Evolutionary conservation across 148 eudicot genomes (phyloP), one percentile per base, ranked within the genome.

Genomic region (Cornus florida): DNA sequence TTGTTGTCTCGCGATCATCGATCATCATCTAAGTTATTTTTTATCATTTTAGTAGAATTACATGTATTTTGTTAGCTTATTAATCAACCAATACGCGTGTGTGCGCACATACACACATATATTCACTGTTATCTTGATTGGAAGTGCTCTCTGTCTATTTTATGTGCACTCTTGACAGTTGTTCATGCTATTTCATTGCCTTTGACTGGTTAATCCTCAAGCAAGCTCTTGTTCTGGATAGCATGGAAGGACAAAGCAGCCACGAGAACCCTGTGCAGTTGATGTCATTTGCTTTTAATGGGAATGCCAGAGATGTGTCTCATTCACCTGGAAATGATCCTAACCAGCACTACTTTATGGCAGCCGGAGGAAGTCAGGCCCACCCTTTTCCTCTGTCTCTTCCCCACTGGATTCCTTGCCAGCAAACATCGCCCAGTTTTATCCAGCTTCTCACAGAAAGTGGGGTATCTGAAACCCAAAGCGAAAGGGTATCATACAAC

Each of bases 201-300:
- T 35, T 57, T 64, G 56, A 28, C 76, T 32, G 28, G 0, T 23
- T 31, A 38, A 20, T 14, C 31, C 65, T 76, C 59, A 48, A 23
- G 79, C 73, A 69, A 72, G 48, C 48, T 43, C 48, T 65, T 73
- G 35, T 10, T 13, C 32, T 69, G 71, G 76, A 46, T 74, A 33
- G 67, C 3, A 84, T 81, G 85, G 85, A 87, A 77, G 85, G 75
- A 79, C 78, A 82, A 57, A 77, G n/a, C 28, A 17, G 46, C 7
- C 33, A 46, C 19, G 68, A 67, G 70, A 74, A 82, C 65, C 24
- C 32, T 70, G 66, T 70, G 80, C 85, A 74, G 83, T 70, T 79
- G 35, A 32, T 73, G 68, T 74, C 85, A 70, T 75, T 77, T 60
- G 74, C 28, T 60, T 76, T 80, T 23, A 41, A 75, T 79, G 84